These are phyloP conservation scores for Cetraspora pellucida DNA, from an alignment of 192 early-diverging fungal species.

Conservation along the genomic window DNA sequence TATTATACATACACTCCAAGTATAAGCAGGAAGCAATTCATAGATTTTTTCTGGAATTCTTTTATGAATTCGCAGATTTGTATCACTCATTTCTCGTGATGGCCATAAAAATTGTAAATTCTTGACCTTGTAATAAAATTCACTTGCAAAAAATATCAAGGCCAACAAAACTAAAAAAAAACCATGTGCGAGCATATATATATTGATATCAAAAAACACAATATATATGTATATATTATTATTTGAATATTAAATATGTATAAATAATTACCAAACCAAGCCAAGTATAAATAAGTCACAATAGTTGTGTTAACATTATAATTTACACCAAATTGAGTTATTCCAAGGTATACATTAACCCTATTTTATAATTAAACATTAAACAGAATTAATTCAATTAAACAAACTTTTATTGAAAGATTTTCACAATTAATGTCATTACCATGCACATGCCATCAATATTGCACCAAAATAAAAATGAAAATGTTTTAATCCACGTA, in stretches of 20 bases:
- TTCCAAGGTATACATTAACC: background rate
- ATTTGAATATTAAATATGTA: background rate
- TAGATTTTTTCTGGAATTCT: background rate
- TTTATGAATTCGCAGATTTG: background rate
- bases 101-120: constrained; percentile 13
- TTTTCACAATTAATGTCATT: background rate
- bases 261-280: background rate
- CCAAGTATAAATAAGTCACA: background rate
- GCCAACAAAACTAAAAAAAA: background rate
- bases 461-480: constrained; percentile 18
- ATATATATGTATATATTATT: background rate
- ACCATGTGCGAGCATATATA: background rate
- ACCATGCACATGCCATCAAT: constrained; percentile 23
- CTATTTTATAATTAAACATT: background rate
- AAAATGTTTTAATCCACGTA: constrained; percentile 11
- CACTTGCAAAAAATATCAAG: background rate
- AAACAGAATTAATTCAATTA: background rate
- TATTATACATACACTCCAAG: background rate
- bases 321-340: background rate
- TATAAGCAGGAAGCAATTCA: background rate
- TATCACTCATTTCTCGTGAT: background rate
- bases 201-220: background rate
- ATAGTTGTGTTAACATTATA: background rate
- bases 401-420: background rate
- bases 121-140: background rate